These are phyloP conservation scores for Gossypium bickii DNA, from an alignment of 345 rosid genomes.

Conservation along the genomic window DNA sequence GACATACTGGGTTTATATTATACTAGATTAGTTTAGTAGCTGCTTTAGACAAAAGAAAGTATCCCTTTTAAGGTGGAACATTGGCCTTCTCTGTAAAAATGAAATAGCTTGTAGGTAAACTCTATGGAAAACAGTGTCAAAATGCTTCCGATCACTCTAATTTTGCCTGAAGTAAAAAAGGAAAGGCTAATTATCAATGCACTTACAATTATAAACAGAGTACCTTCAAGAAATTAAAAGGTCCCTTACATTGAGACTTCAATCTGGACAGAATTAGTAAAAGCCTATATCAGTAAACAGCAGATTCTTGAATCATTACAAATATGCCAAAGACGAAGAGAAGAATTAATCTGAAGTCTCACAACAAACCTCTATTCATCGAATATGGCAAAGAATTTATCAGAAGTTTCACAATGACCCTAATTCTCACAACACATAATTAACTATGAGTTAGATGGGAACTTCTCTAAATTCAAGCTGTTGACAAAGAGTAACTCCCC, in stretches of 20 bases:
- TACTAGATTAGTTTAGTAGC: neutral
- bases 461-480: neutral
- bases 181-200: neutral
- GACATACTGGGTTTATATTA: neutral
- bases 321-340: neutral
- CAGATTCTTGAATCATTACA: slow-evolving; percentile 6
- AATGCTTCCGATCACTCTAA: neutral
- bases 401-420: neutral
- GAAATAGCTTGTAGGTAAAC: neutral
- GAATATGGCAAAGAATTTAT: neutral
- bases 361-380: neutral
- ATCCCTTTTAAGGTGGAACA: neutral
- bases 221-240: slow-evolving; percentile 2
- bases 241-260: neutral
- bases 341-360: neutral
- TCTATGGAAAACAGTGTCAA: neutral
- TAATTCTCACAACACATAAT: neutral
- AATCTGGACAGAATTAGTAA: neutral
- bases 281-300: neutral
- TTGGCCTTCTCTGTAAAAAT: neutral
- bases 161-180: neutral
- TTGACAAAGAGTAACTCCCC: neutral
- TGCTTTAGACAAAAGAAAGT: neutral
- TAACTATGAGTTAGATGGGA: neutral
- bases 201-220: neutral